phyloP scores from a whole-genome alignment of 495 filamentous ascomycete genomes.

The Annulohypoxylon stygium region DNA sequence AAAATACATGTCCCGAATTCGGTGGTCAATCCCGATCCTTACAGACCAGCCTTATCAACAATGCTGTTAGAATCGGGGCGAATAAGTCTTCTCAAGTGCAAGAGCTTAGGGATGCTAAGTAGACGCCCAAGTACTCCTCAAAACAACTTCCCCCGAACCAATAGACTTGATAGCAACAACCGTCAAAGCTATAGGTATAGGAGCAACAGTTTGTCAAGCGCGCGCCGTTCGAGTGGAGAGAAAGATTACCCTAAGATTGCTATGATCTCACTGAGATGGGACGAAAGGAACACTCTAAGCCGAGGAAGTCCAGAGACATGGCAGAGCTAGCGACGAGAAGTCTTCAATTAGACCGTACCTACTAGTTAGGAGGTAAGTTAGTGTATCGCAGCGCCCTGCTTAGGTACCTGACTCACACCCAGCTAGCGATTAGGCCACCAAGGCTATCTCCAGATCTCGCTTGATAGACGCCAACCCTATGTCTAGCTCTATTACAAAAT shows the following conservation, averaged over 20 bases:
- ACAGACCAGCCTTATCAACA: too few species aligned
- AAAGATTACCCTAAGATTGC: background rate
- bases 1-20: too few species aligned
- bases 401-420: slow-evolving; percentile 13
- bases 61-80: too few species aligned
- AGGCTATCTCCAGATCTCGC: slow-evolving; percentile 9
- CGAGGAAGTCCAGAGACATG: background rate
- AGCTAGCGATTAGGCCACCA: background rate
- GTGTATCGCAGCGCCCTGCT: background rate
- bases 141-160: too few species aligned
- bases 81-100: too few species aligned
- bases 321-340: background rate
- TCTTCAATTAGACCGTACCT: slow-evolving; percentile 3
- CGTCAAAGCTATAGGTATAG: too few species aligned
- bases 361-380: background rate
- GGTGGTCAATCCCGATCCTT: too few species aligned
- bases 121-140: too few species aligned
- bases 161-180: background rate
- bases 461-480: background rate
- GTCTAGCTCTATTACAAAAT: background rate
- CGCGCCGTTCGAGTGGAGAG: background rate
- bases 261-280: background rate
- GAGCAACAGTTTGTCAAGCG: background rate
- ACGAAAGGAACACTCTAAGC: background rate
- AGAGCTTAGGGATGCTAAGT: too few species aligned